phyloP scores from a whole-genome alignment of 2,329 filamentous ascomycete species.

The Fusarium sp. region DNA sequence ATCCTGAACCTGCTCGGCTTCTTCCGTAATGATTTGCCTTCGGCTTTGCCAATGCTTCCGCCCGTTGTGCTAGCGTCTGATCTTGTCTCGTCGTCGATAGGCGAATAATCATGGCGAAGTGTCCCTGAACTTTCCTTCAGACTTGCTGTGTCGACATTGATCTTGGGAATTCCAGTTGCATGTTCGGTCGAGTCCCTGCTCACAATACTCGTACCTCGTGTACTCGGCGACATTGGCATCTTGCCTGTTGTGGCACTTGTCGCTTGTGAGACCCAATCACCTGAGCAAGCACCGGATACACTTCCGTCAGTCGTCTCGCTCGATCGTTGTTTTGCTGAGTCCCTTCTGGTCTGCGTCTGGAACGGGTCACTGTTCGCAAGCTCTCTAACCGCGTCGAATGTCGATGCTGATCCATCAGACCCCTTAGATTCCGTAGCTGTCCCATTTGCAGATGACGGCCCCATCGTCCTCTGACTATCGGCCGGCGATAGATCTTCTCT shows the following conservation, averaged over 20 bases:
- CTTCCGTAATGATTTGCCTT: slow-evolving; percentile 66
- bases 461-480: slow-evolving; percentile 46
- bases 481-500: slow-evolving; percentile 45
- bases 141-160: slow-evolving; percentile 54
- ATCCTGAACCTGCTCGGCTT: slow-evolving; percentile 72
- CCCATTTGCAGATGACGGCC: slow-evolving; percentile 40
- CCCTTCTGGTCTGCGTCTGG: slow-evolving; percentile 49
- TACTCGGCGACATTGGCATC: slow-evolving; percentile 73
- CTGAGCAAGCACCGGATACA: slow-evolving; percentile 63
- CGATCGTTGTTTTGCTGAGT: slow-evolving; percentile 63
- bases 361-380: slow-evolving; percentile 64
- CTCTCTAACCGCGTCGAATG: slow-evolving; percentile 61
- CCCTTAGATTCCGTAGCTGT: slow-evolving; percentile 52
- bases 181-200: slow-evolving; percentile 69
- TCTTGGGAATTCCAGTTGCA: slow-evolving; percentile 56
- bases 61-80: slow-evolving; percentile 49
- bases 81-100: slow-evolving; percentile 48
- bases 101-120: slow-evolving; percentile 39
- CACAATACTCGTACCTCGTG: slow-evolving; percentile 72
- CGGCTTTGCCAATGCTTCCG: slow-evolving; percentile 59
- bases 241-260: slow-evolving; percentile 73
- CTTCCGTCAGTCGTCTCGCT: slow-evolving; percentile 73
- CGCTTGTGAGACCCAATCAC: slow-evolving; percentile 71
- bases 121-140: slow-evolving; percentile 48
- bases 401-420: slow-evolving; percentile 57